A percentile compares a stretch with the other conserved stretches of the same genome.
phyloP scores from a whole-genome alignment of 2,329 filamentous ascomycete species.

The Alternaria tenuissima region DNA sequence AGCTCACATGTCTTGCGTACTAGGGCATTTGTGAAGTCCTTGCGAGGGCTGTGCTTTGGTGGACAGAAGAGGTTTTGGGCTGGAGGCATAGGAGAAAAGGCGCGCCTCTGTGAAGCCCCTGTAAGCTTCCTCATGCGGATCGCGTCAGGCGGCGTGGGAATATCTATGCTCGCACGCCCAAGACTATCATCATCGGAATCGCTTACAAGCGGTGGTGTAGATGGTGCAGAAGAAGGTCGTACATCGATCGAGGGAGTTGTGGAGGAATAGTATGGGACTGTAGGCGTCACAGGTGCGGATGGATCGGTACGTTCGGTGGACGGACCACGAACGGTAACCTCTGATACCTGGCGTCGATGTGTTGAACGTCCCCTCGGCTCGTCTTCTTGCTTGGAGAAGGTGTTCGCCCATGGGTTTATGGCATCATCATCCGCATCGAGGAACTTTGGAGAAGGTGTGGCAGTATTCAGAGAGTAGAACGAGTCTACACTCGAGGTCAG shows the following conservation, averaged over 20 bases:
- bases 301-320: slow-evolving; percentile 26
- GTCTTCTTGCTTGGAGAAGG: slow-evolving; percentile 17
- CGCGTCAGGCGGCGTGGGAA: slow-evolving; percentile 51
- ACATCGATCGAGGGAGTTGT: slow-evolving; percentile 31
- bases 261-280: slow-evolving; percentile 25
- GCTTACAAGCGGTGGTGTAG: slow-evolving; percentile 56
- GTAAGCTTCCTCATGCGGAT: slow-evolving; percentile 53
- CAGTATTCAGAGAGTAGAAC: slow-evolving; percentile 47
- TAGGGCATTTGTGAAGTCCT: slow-evolving; percentile 62
- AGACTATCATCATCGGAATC: slow-evolving; percentile 56
- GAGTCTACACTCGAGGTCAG: slow-evolving; percentile 48
- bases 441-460: slow-evolving; percentile 39
- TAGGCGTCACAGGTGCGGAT: slow-evolving; percentile 33
- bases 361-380: slow-evolving; percentile 38
- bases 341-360: slow-evolving; percentile 49
- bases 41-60: slow-evolving; percentile 48
- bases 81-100: slow-evolving; percentile 72
- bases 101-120: slow-evolving; percentile 65
- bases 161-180: slow-evolving; percentile 49
- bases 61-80: slow-evolving; percentile 71
- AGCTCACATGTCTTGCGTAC: slow-evolving; percentile 80
- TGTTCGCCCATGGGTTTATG: slow-evolving; percentile 40
- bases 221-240: slow-evolving; percentile 46
- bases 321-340: slow-evolving; percentile 44
- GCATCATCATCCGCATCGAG: slow-evolving; percentile 41